phyloP scores from a whole-genome alignment of 2,329 filamentous ascomycete species.

The Sporothrix humicola region DNA sequence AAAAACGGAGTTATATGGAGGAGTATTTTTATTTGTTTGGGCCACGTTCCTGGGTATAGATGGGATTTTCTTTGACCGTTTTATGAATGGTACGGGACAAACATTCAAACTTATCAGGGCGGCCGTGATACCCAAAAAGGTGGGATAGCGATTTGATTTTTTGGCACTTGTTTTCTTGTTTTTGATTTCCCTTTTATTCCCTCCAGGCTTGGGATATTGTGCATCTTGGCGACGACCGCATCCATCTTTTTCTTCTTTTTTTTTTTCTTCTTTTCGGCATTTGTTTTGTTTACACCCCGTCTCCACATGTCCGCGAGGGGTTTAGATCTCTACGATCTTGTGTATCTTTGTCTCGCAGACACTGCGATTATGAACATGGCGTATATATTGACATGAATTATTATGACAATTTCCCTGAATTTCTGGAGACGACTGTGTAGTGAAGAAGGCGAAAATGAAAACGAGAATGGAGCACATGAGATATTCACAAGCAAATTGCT shows the following conservation, averaged over 20 bases:
- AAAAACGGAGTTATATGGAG: slow-evolving; percentile 6
- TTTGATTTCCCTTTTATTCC: neutral
- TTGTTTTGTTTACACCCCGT: neutral
- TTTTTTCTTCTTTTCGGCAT: neutral
- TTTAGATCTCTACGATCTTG: neutral
- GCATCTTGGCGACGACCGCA: slow-evolving; percentile 14
- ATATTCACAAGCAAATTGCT: neutral
- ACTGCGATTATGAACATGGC: slow-evolving; percentile 7
- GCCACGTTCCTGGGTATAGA: slow-evolving; percentile 6
- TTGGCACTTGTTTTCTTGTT: neutral
- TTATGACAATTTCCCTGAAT: neutral
- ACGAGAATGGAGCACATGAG: neutral
- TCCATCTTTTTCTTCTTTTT: neutral
- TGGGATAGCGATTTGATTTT: slow-evolving; percentile 25
- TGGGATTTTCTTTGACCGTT: slow-evolving; percentile 9
- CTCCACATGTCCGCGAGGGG: neutral
- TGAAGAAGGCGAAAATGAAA: neutral
- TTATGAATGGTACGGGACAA: slow-evolving; percentile 12
- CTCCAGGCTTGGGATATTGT: neutral
- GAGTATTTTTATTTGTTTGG: slow-evolving; percentile 21
- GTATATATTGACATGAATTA: slow-evolving; percentile 19
- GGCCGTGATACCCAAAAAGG: slow-evolving; percentile 33
- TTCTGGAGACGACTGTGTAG: no score
- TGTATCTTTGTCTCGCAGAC: neutral
- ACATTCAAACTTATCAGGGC: neutral